A percentile compares a stretch with the other conserved stretches of the same genome.
Evolutionary conservation across 2,329 filamentous ascomycete species (phyloP).

Genomic region (Claviceps maximensis): DNA sequence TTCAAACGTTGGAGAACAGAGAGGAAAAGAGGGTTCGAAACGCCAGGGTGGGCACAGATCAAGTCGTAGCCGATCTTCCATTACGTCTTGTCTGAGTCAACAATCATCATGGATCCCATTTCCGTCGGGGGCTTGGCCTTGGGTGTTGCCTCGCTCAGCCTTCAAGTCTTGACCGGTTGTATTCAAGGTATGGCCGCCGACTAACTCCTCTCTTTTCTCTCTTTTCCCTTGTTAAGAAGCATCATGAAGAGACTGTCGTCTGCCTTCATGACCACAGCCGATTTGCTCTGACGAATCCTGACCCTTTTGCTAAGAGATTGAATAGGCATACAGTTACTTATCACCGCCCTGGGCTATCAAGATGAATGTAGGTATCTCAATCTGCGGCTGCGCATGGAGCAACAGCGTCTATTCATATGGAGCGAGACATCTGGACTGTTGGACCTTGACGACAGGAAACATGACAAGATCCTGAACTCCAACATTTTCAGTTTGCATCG

Average conservation of each 20-base stretch:
- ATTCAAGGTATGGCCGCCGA: slow-evolving; percentile 23
- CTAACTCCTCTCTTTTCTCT: neutral
- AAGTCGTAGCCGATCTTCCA: neutral
- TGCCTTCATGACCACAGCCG: neutral
- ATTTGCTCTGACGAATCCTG: too few species aligned
- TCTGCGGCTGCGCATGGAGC: slow-evolving; percentile 34
- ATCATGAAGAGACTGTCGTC: neutral
- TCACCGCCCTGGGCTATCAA: slow-evolving; percentile 34
- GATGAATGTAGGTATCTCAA: slow-evolving; percentile 35
- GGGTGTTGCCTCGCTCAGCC: slow-evolving; percentile 30
- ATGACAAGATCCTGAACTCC: slow-evolving; percentile 28
- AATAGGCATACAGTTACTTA: slow-evolving; percentile 29
- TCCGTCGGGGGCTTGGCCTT: slow-evolving; percentile 28
- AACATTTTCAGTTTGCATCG: slow-evolving; percentile 35
- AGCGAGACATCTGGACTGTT: slow-evolving; percentile 35
- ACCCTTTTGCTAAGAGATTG: neutral
- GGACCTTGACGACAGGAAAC: slow-evolving; percentile 27
- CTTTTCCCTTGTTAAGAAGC: neutral
- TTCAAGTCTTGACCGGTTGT: slow-evolving; percentile 33
- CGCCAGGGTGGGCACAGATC: neutral
- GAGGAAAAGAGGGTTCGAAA: neutral
- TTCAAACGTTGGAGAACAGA: too few species aligned
- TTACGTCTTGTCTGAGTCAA: neutral
- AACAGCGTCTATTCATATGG: slow-evolving; percentile 36
- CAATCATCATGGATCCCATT: slow-evolving; percentile 26